Evolutionary conservation across 306 rosid genomes (phyloP).

Genomic region (Corylus avellana): DNA sequence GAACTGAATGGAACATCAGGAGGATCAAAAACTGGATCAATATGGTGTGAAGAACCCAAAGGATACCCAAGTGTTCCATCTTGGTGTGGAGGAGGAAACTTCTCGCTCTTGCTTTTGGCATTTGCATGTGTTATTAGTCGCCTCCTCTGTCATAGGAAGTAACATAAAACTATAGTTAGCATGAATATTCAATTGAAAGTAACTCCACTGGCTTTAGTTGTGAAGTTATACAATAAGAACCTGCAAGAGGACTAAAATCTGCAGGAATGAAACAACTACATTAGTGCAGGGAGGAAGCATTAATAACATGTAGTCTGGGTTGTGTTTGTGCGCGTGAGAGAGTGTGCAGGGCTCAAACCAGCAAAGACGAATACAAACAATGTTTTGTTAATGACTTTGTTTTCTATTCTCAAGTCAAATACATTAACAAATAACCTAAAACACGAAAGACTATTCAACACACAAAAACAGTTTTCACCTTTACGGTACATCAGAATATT

Average conservation of each 20-base stretch:
- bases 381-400: too few species aligned
- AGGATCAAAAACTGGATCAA: conserved; percentile 84
- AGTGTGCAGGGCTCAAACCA: background rate
- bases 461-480: too few species aligned
- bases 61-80: conserved; percentile 94
- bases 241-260: conserved; percentile 3
- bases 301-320: background rate
- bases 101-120: conserved; percentile 98
- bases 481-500: too few species aligned
- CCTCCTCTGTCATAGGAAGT: conserved; percentile 62
- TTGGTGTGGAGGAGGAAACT: conserved; percentile 99
- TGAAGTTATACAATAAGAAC: background rate
- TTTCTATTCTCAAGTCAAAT: too few species aligned
- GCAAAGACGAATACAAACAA: background rate
- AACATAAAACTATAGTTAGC: conserved; percentile 12
- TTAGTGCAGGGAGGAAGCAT: background rate
- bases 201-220: conserved; percentile 4
- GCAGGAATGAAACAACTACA: background rate
- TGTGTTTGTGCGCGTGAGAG: background rate
- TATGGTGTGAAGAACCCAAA: conserved; percentile 83
- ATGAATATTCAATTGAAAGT: conserved; percentile 8
- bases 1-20: conserved; percentile 91
- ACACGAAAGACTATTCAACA: too few species aligned
- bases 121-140: conserved; percentile 89
- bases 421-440: too few species aligned